Conservation (phyloP, 2,329 filamentous ascomycete genomes). For the Lizonia empirigonia region DNA sequence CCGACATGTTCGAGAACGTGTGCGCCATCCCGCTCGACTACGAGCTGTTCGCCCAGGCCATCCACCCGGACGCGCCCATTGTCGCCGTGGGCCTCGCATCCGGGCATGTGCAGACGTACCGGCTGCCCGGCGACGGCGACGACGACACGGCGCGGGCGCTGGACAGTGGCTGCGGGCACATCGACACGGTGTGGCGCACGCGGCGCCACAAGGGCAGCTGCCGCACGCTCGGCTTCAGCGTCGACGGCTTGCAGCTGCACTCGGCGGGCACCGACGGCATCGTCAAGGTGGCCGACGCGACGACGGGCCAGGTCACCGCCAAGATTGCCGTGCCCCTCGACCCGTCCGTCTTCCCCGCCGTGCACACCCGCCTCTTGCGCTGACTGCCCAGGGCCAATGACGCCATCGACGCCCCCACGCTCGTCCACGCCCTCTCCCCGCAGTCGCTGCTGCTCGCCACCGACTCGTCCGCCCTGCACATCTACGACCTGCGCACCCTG, state of each 20-base stretch:
- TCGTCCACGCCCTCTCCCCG: constrained; percentile 82
- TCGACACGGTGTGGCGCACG: constrained; percentile 86
- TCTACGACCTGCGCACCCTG: constrained; percentile 77
- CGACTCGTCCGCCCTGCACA: constrained; percentile 86
- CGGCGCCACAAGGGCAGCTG: constrained; percentile 93
- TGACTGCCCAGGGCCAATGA: constrained; percentile 47
- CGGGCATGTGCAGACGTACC: constrained; percentile 85
- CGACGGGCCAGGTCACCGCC: constrained; percentile 71
- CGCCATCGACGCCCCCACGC: constrained; percentile 72
- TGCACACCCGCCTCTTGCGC: neutral
- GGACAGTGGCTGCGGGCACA: constrained; percentile 73
- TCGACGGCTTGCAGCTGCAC: constrained; percentile 73
- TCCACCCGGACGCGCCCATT: constrained; percentile 84
- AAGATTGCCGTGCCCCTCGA: constrained; percentile 77
- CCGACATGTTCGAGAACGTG: constrained; percentile 82
- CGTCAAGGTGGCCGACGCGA: constrained; percentile 64
- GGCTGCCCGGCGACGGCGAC: constrained; percentile 66
- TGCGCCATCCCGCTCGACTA: constrained; percentile 85
- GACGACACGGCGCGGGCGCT: constrained; percentile 55
- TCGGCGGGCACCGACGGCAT: constrained; percentile 67
- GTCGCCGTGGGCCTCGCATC: constrained; percentile 83
- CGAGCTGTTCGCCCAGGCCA: constrained; percentile 85
- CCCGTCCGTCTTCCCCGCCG: constrained; percentile 23
- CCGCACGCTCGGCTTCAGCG: constrained; percentile 75
- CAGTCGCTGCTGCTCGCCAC: constrained; percentile 88